Conservation (phyloP, 768 basidiomycete species). For the Nidularia pulvinata region DNA sequence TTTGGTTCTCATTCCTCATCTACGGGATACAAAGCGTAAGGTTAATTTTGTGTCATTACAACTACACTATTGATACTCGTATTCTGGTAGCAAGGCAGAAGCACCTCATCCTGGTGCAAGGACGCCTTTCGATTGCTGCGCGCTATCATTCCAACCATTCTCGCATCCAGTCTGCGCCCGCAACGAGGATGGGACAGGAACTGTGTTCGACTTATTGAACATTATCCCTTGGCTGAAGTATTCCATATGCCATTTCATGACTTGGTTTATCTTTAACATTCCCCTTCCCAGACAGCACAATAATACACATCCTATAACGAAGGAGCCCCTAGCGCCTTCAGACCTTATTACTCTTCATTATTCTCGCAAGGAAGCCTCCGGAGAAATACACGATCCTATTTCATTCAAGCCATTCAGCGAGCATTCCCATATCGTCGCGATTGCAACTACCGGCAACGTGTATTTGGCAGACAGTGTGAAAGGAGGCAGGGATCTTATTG, state of each 20-base stretch:
- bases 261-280: slow-evolving; percentile 3
- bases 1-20: slow-evolving; percentile 85
- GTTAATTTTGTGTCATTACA: slow-evolving; percentile 3
- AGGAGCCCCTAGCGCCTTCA: slow-evolving; percentile 65
- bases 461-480: slow-evolving; percentile 91
- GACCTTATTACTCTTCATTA: slow-evolving; percentile 84
- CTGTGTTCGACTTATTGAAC: slow-evolving; percentile 87
- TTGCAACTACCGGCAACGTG: slow-evolving; percentile 90
- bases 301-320: slow-evolving; percentile 78
- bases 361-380: slow-evolving; percentile 77
- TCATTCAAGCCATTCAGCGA: slow-evolving; percentile 98
- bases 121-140: slow-evolving; percentile 91
- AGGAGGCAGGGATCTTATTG: slow-evolving; percentile 84
- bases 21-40: slow-evolving; percentile 69
- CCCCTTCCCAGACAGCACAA: slow-evolving; percentile 65
- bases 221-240: slow-evolving; percentile 96
- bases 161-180: slow-evolving; percentile 86
- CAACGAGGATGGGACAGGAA: slow-evolving; percentile 77
- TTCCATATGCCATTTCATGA: slow-evolving; percentile 17
- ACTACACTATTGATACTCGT: slow-evolving; percentile 6
- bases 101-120: slow-evolving; percentile 61
- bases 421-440: slow-evolving; percentile 93
- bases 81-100: slow-evolving; percentile 56
- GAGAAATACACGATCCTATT: slow-evolving; percentile 93
- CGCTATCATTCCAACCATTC: slow-evolving; percentile 90